phyloP scores from a whole-genome alignment of 129 eudicot species.

The Chrysanthemum makinoi region DNA sequence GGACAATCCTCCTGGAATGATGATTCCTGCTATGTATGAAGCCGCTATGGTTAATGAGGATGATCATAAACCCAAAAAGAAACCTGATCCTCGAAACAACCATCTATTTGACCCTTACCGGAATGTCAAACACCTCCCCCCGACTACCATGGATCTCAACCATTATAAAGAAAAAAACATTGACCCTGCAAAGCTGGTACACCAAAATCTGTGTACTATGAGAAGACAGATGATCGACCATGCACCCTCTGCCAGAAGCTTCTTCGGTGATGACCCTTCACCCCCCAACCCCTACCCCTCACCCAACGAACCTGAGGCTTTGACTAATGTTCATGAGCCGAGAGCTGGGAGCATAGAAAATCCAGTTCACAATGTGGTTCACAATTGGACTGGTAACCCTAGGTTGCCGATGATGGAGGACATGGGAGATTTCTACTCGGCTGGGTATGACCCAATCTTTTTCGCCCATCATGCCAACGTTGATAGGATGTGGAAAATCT shows the following conservation, averaged over 20 bases:
- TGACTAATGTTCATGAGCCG: too few relatives aligned
- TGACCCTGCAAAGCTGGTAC: too few relatives aligned
- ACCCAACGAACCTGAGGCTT: too few relatives aligned
- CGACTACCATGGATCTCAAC: too few relatives aligned
- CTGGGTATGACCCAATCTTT: constrained; percentile 42
- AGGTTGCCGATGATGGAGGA: constrained; percentile 33
- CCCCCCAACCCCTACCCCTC: too few relatives aligned
- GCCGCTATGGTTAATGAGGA: too few relatives aligned
- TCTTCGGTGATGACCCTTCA: constrained; percentile 16
- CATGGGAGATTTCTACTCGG: constrained; percentile 47
- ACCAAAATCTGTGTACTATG: constrained; percentile 20
- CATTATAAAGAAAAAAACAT: too few relatives aligned
- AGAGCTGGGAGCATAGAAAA: constrained; percentile 33
- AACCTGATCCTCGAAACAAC: background rate
- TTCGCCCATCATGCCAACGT: too few relatives aligned
- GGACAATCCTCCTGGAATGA: constrained; percentile 39
- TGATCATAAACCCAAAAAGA: too few relatives aligned
- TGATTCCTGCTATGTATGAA: constrained; percentile 24
- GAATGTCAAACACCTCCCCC: too few relatives aligned
- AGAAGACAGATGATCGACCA: constrained; percentile 21
- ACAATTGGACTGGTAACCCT: constrained; percentile 35
- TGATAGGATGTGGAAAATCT: too few relatives aligned
- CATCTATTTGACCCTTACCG: constrained; percentile 26
- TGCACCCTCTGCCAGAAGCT: background rate
- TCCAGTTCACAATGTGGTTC: constrained; percentile 22